These are phyloP conservation scores for Debaryomycetaceae sp. DNA, from an alignment of 1,139 yeast genomes.

Conservation along the genomic window DNA sequence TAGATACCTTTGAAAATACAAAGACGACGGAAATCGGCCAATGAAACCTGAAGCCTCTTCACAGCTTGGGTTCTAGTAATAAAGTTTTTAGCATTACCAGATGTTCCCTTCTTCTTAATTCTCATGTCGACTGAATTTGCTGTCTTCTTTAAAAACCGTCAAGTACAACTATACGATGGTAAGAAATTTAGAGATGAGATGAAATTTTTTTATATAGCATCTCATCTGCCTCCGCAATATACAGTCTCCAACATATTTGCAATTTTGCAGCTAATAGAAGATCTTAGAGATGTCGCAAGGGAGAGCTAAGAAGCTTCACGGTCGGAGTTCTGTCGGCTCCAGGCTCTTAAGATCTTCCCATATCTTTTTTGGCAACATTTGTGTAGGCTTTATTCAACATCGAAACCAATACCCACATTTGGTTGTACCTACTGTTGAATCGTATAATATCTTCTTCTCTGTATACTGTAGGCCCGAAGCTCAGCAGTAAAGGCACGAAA, in stretches of 20 bases:
- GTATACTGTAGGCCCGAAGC: background rate
- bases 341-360: background rate
- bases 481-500: background rate
- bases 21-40: slow-evolving; percentile 96
- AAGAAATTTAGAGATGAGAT: slow-evolving; percentile 5
- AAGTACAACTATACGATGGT: background rate
- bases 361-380: background rate
- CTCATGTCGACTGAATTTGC: slow-evolving; percentile 6
- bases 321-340: no score
- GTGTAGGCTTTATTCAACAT: slow-evolving; percentile 16
- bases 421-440: slow-evolving; percentile 15
- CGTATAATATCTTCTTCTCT: slow-evolving; percentile 8
- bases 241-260: background rate
- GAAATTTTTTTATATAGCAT: slow-evolving; percentile 4
- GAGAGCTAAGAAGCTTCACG: no score
- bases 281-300: no score
- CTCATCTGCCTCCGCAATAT: background rate
- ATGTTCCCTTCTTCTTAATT: slow-evolving; percentile 76
- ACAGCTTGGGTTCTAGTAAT: slow-evolving; percentile 96
- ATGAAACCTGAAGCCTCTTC: slow-evolving; percentile 83
- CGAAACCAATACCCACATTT: slow-evolving; percentile 24
- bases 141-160: background rate
- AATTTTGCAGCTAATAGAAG: background rate
- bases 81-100: slow-evolving; percentile 91
- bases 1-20: slow-evolving; percentile 96